Conservation (phyloP, 768 basidiomycete species). For the Termitomyces sp. region DNA sequence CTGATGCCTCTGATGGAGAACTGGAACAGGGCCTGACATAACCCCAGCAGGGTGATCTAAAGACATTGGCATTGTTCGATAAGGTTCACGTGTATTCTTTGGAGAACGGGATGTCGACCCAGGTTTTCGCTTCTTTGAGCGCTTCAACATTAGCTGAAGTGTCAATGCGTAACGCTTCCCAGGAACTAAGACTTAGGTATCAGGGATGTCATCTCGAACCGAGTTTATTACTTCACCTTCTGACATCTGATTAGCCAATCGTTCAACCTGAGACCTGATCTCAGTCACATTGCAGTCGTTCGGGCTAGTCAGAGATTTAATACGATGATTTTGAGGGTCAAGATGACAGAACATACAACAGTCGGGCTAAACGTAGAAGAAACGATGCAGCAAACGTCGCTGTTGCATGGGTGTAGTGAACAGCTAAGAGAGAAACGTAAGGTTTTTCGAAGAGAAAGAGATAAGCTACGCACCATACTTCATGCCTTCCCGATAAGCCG, state of each 20-base stretch:
- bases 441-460: background rate
- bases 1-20: conserved; percentile 34
- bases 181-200: conserved; percentile 54
- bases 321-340: background rate
- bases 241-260: conserved; percentile 70
- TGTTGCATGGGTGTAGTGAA: conserved; percentile 89
- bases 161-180: conserved; percentile 92
- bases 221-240: conserved; percentile 52
- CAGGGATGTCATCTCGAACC: background rate
- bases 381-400: conserved; percentile 94
- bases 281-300: conserved; percentile 75
- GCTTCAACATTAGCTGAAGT: conserved; percentile 84
- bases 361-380: conserved; percentile 76
- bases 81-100: conserved; percentile 50
- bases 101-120: conserved; percentile 61
- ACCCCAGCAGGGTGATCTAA: conserved; percentile 36
- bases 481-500: conserved; percentile 86
- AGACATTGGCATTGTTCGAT: conserved; percentile 43
- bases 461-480: conserved; percentile 67
- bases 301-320: conserved; percentile 49
- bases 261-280: conserved; percentile 75
- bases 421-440: conserved; percentile 42
- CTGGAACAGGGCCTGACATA: conserved; percentile 22
- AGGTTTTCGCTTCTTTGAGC: conserved; percentile 58
- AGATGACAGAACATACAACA: conserved; percentile 60